Evolutionary conservation across 1,284 basidiomycete genomes (phyloP), one percentile per base, ranked within the genome.

Genomic region (Irpex sp.): DNA sequence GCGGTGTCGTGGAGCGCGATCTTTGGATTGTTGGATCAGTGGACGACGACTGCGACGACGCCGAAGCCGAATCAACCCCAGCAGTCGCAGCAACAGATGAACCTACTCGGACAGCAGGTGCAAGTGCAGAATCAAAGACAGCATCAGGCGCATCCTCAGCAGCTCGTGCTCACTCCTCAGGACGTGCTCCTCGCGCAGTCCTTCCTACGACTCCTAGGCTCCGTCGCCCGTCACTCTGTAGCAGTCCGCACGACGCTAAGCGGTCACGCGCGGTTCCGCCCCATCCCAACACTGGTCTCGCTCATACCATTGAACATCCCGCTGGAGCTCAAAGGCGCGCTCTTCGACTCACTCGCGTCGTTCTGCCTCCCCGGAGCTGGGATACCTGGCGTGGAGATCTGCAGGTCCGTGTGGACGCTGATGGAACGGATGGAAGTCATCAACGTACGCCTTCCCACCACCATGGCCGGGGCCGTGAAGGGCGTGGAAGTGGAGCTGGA

Each of bases 281-380:
- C 93, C 0, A 84, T 98, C 60, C 86, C 86, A 1, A 88, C 88
- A 0, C 77, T 96, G 4, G 83, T 95, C 52, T 86, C 87, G 4
- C 83, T 95, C 47, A 82, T 93, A 64, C 92, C 91, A 28, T 81
- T 93, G 7, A 84, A 89, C 9, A 83, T 95, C 18, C 91, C 93
- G 0, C 77, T 96, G n/a, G 94, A 98, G 69, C 82, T 98, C 59
- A 98, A 98, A 69, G 94, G 94, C 0, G 85, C 89, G 1, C 77
- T 97, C 1, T 88, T 98, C 62, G 85, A 93, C 42, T 87, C 93
- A 0, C 79, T 97, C 5, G 83, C 92, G 0, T 89, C 94, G 0
- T 98, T 98, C 76, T 92, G 90, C 67, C 80, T 84, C 57, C 86
- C 90, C 18, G 90, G 87, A 12, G 89, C 86, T 0, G 90, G 91